These are phyloP conservation scores for Rhododendron ferrugineum DNA, from an alignment of 148 eudicot species.

Conservation along the genomic window DNA sequence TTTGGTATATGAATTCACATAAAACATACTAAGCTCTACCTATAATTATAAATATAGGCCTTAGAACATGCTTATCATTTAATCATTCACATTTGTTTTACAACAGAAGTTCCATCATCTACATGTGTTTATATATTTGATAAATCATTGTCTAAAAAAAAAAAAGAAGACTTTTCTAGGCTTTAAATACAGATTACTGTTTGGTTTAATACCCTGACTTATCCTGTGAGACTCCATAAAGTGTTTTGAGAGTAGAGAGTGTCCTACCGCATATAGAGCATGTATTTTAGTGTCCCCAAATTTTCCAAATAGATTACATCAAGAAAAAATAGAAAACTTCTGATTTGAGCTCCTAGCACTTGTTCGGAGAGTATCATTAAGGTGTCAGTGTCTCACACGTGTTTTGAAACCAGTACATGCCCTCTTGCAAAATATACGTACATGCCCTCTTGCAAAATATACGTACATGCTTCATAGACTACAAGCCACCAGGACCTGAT, in stretches of 20 bases:
- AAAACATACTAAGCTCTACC: background rate
- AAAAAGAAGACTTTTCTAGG: background rate
- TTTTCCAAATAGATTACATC: background rate
- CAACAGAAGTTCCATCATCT: background rate
- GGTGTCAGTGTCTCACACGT: background rate
- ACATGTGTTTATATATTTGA: background rate
- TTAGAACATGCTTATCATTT: background rate
- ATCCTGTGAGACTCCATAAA: background rate
- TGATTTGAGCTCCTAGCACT: background rate
- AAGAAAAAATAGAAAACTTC: background rate
- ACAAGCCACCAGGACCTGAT: background rate
- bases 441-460: background rate
- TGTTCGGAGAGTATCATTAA: background rate
- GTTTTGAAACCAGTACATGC: background rate
- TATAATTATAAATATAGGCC: background rate
- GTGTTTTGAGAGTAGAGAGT: background rate
- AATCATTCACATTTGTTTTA: background rate
- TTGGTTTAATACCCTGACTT: background rate
- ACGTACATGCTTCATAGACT: background rate
- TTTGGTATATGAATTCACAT: background rate
- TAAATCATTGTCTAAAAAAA: background rate
- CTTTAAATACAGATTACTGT: background rate
- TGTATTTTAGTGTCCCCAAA: background rate
- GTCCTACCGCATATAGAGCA: background rate
- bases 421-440: background rate